Base-by-base conservation (phyloP, 208 protist genomes). In the Balamuthia mandrillaris region DNA sequence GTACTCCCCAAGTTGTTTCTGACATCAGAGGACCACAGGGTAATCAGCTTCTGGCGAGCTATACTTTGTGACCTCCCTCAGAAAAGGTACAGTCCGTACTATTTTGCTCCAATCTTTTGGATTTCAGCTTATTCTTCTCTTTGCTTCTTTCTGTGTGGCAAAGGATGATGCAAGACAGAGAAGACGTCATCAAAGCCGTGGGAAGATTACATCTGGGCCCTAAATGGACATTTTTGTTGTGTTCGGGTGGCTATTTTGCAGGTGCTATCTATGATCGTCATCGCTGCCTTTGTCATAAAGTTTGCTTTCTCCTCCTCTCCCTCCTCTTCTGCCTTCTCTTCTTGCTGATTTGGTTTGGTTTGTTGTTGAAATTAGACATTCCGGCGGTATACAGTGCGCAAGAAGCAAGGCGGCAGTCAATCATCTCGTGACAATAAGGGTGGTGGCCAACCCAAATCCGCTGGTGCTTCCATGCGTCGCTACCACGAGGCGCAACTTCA, bases 361-460 rank as follows among this genome's bases (percentile, higher is more conserved):
- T 63, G 5, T 5, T 6, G 24, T 29, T 5, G 9, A 12, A 5
- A 35, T 12, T 24, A 87, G 37, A 88, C 88, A 42, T 77, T 86
- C 16, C 63, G 85, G n/a, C 35, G 85, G 24, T 90, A 90, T 24
- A 90, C 88, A 0, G 84, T 81, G 24, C 47, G 88, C 27, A 84
- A 68, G 18, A 87, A 87, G 39, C 88, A 90, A 42, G 88, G 88
- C 65, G 88, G 88, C 18, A 63, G 78, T 24, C 88, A 90, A 54
- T 75, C 68, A 0, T 74, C 79, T 4, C 84, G 86, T 35, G 88
- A 90, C 33, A 47, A 41, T 24, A 45, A 88, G 41, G 82, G 83
- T 41, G 82, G 83, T 41, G 58, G 74, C 31, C 68, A 75, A 24
- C 58, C 66, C 66, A 78, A 66, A 41, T 90, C 88, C 2, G 88